phyloP scores from a whole-genome alignment of 768 basidiomycete species.

The Macrolepiota fuliginosa region DNA sequence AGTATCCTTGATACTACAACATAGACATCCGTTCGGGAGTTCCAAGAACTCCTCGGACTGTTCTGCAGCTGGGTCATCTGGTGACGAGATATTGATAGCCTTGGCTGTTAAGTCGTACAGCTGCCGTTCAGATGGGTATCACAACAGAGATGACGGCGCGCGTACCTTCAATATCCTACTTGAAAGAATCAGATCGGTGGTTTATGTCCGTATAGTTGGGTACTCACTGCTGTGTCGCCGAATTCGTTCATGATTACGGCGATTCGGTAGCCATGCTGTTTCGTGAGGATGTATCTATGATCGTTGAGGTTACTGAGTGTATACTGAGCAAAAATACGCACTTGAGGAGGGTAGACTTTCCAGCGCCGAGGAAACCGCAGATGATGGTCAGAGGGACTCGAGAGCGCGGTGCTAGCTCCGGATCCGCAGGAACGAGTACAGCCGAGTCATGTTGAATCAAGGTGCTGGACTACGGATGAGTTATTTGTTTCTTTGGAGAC shows the following conservation, averaged over 20 bases:
- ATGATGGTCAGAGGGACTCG: constrained; percentile 89
- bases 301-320: background rate
- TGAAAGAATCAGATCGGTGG: constrained; percentile 13
- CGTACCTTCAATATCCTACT: constrained; percentile 88
- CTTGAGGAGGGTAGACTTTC: constrained; percentile 92
- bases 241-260: constrained; percentile 99
- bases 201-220: background rate
- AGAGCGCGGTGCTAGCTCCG: background rate
- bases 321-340: constrained; percentile 27
- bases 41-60: constrained; percentile 86
- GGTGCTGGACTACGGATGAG: constrained; percentile 6
- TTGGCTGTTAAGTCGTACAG: constrained; percentile 51
- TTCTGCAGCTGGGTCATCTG: constrained; percentile 57
- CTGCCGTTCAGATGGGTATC: background rate
- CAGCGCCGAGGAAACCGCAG: constrained; percentile 92
- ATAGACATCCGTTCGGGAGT: constrained; percentile 95
- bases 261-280: constrained; percentile 91
- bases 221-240: constrained; percentile 87
- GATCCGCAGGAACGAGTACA: background rate
- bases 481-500: background rate
- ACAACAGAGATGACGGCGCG: constrained; percentile 1
- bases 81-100: constrained; percentile 77
- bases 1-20: constrained; percentile 94
- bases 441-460: constrained; percentile 15
- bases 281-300: constrained; percentile 80